Base-by-base conservation (phyloP, 2,329 filamentous ascomycete genomes). In the Colletotrichum gloeosporioides region DNA sequence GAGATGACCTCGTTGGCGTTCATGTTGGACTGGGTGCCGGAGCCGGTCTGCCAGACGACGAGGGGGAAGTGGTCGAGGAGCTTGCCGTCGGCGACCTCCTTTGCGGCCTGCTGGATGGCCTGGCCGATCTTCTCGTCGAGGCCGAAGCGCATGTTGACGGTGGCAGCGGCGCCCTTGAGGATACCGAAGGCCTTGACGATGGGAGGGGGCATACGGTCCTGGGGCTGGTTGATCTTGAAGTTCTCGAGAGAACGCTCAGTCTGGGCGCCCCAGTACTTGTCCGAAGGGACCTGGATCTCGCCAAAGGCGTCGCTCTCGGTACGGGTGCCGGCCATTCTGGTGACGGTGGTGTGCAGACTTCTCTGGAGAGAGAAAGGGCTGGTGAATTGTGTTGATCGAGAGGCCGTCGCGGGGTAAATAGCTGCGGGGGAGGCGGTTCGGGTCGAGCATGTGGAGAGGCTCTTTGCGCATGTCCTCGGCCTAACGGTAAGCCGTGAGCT, bases 1-100 rank as follows among this genome's bases (percentile, higher is more conserved):
- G 96, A 98, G 87, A 99, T 99, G 87, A 99, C 97, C 87, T 99
- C 97, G 90, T 99, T 99, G 85, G 96, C 96, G 89, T 99, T 99
- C 97, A 99, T 99, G 92, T 98, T 99, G 86, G 96, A 98, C 90
- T 99, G 97, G 34, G 97, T 99, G 84, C 97, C 97, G 67, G 97
- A 99, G 79, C 97, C 97, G 71, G 97, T 99, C 90, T 99, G 97
- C 97, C 97, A 99, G 84, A 99, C 96, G 73, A 99, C 96, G 77
- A 99, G 95, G 79, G 97, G 97, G 89, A 99, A 99, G 90, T 99
- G 96, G 86, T 98, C 96, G 83, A 98, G 86, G 82, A 99, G 93
- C 91, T 98, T 98, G 84, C 97, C 93, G 79, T 95, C 94, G 73
- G 96, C 96, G 55, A 99, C 96, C 89, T 99, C 97, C 78, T 93